Base-by-base conservation (phyloP, 208 protist genomes). In the Leishmania turanica region DNA sequence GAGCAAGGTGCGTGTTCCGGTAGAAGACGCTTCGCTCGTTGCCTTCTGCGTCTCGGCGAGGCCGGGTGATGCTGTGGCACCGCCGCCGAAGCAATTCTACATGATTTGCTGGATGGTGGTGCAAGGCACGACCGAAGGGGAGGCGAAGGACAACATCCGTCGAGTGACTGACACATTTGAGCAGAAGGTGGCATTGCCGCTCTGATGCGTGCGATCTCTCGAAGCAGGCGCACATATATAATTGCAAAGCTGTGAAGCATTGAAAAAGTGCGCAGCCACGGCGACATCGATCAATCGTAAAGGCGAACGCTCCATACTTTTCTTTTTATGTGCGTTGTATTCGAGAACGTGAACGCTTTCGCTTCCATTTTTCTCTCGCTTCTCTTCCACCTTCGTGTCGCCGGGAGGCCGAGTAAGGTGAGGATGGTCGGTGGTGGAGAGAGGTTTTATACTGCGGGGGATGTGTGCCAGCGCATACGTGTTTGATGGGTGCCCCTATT, bases 81-180 rank as follows among this genome's bases (percentile, higher is more conserved):
- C 91, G 17, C 93, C 91, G 19, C 93, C 91, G 24, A 78, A 65
- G 37, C 82, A 71, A 1, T 93, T 94, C 54, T 89, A 76, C 64
- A 62, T 93, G 27, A 84, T 95, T 0, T 87, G 82, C 51, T 96
- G 93, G 91, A 93, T 96, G 87, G 91, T 93, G 56, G 89, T 90
- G 0, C 73, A 73, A 0, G 91, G 88, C 2, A 54, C 64, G 27
- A 90, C 82, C 15, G 82, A 76, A 0, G 72, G 15, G 19, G 84
- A 90, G 74, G 93, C 91, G 40, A 79, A 66, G 34, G 8, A 40
- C 21, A 84, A 86, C 60, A 93, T 95, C 45, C 15, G 84, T 24
- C 49, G 71, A 1, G 53, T 94, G 24, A 85, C 87, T 6, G 70
- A 42, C 0, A 34, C 69, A 4, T 92, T 96, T 80, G 80, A 85